Evolutionary conservation across 1,284 basidiomycete species (phyloP).

Genomic region (Pterula multifida): DNA sequence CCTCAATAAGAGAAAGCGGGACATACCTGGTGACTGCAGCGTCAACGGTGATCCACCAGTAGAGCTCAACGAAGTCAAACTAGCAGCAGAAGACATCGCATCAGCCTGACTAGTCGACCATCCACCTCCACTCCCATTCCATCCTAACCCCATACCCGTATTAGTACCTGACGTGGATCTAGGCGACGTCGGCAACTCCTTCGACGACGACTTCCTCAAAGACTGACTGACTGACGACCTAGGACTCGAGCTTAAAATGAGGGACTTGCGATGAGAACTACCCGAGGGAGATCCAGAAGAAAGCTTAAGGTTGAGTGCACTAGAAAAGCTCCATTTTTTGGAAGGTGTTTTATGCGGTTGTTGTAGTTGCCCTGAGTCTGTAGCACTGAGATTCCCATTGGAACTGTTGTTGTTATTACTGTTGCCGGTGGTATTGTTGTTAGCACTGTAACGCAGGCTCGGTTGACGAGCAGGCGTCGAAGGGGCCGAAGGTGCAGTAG

Average conservation of each 20-base stretch:
- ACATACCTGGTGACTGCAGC: background rate
- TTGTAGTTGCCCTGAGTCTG: slow-evolving; percentile 22
- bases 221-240: slow-evolving; percentile 45
- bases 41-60: slow-evolving; percentile 43
- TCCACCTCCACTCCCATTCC: background rate
- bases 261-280: slow-evolving; percentile 29
- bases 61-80: slow-evolving; percentile 62
- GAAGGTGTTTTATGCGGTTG: slow-evolving; percentile 59
- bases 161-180: slow-evolving; percentile 24
- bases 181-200: slow-evolving; percentile 40
- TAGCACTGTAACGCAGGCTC: background rate
- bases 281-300: slow-evolving; percentile 24
- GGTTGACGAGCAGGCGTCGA: slow-evolving; percentile 1
- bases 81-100: slow-evolving; percentile 65
- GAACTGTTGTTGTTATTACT: too few relatives aligned
- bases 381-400: slow-evolving; percentile 14
- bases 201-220: slow-evolving; percentile 52
- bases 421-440: background rate
- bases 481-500: background rate
- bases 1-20: background rate
- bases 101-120: slow-evolving; percentile 62
- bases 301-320: slow-evolving; percentile 75
- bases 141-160: too few relatives aligned
- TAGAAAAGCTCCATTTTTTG: slow-evolving; percentile 96
- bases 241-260: slow-evolving; percentile 41